Evolutionary conservation across 192 early-diverging fungal genomes (phyloP).

Genomic region (Pilaira anomala): DNA sequence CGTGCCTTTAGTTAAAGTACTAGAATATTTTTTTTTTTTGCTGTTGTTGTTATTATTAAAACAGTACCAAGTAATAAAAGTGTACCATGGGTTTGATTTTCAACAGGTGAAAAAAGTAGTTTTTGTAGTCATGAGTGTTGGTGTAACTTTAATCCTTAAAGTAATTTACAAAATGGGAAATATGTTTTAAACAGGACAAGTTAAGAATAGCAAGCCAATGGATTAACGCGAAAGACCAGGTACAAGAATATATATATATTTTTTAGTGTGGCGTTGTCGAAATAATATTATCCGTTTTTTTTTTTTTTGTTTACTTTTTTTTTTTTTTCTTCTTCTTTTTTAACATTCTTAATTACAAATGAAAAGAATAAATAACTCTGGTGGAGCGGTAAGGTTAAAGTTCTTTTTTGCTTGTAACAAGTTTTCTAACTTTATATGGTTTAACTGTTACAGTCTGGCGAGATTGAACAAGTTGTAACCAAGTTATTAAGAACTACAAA

Average conservation of each 20-base stretch:
- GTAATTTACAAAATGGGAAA: background rate
- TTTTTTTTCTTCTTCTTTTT: conserved; percentile 8
- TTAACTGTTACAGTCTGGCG: conserved; percentile 14
- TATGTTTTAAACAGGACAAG: background rate
- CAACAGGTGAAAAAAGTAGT: no score
- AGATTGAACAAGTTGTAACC: conserved; percentile 37
- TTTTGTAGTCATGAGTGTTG: background rate
- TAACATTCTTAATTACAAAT: background rate
- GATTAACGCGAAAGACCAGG: background rate
- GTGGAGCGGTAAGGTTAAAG: background rate
- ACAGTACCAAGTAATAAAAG: no score
- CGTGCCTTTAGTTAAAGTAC: no score
- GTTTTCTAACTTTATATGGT: background rate
- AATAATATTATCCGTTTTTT: background rate
- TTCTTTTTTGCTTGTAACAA: background rate
- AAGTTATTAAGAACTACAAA: conserved; percentile 30
- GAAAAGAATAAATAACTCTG: conserved; percentile 10
- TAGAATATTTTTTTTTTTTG: no score
- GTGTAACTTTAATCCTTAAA: background rate
- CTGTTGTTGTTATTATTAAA: no score
- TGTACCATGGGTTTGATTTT: no score
- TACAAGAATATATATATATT: background rate
- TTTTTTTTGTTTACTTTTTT: conserved; percentile 5
- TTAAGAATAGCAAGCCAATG: background rate
- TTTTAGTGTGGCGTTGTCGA: background rate